Conservation (phyloP, 2,329 filamentous ascomycete species). For the Didymella pinodella region DNA sequence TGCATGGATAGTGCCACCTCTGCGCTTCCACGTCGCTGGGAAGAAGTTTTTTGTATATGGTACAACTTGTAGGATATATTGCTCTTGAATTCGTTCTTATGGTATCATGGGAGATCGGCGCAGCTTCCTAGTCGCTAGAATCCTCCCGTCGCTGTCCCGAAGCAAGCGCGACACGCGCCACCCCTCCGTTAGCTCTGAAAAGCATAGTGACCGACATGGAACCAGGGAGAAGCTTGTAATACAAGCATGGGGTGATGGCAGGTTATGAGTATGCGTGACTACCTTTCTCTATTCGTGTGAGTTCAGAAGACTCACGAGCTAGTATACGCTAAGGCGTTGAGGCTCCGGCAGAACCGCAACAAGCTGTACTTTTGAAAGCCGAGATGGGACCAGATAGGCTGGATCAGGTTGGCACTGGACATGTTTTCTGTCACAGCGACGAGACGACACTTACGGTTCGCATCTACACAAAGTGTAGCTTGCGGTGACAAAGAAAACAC, state of each 20-base stretch:
- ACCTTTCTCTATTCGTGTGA: conserved; percentile 28
- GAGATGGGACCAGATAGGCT: conserved; percentile 25
- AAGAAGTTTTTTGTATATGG: not conserved
- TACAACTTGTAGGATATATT: conserved; percentile 9
- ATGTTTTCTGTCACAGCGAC: conserved; percentile 13
- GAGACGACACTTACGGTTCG: conserved; percentile 27
- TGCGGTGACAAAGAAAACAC: conserved; percentile 35
- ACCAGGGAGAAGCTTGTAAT: conserved; percentile 25
- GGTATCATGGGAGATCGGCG: conserved; percentile 30
- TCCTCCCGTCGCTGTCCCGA: conserved; percentile 38
- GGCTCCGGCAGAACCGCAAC: conserved; percentile 19
- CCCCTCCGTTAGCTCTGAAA: conserved; percentile 22
- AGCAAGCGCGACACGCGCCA: conserved; percentile 38
- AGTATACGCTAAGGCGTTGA: conserved; percentile 11
- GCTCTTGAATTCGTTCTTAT: conserved; percentile 28
- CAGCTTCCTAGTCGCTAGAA: conserved; percentile 23
- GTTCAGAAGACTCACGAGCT: conserved; percentile 13
- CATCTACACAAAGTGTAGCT: conserved; percentile 23
- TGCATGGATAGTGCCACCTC: not conserved
- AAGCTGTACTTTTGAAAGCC: conserved; percentile 23
- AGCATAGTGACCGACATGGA: conserved; percentile 20
- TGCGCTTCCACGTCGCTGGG: not conserved
- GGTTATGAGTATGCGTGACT: conserved; percentile 17
- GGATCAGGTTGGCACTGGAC: conserved; percentile 12
- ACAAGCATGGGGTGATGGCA: not conserved